Conservation (phyloP, 352 stramenopile genomes). For the Phytopythium kandeliae region DNA sequence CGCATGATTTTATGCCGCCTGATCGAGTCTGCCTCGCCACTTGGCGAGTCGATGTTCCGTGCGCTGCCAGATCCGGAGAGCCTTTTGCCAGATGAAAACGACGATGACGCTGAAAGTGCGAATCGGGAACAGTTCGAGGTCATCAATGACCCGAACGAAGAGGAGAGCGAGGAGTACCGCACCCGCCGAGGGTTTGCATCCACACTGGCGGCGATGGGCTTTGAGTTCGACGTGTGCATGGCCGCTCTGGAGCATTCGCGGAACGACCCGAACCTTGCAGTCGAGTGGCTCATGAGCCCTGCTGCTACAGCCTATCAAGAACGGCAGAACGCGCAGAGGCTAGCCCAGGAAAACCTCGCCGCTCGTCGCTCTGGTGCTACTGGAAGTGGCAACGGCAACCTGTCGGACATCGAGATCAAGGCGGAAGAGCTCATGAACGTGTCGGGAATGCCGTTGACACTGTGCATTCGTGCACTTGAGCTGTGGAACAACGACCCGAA, state of each 20-base stretch:
- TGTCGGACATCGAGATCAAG: conserved; percentile 41
- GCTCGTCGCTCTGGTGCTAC: conserved; percentile 14
- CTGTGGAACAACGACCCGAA: conserved; percentile 79
- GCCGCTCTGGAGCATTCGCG: conserved; percentile 68
- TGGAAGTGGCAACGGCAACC: conserved; percentile 13
- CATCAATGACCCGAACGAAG: conserved; percentile 53
- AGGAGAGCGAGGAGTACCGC: conserved; percentile 71
- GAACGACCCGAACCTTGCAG: conserved; percentile 78
- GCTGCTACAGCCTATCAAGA: conserved; percentile 71
- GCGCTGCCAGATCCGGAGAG: conserved; percentile 52
- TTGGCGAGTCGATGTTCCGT: conserved; percentile 75
- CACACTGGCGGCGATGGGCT: conserved; percentile 81
- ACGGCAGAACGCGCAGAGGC: conserved; percentile 48
- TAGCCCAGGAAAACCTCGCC: conserved; percentile 41
- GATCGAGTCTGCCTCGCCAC: conserved; percentile 77
- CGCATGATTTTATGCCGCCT: conserved; percentile 81
- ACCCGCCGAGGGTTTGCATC: conserved; percentile 73
- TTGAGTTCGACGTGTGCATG: conserved; percentile 88
- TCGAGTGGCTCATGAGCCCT: conserved; percentile 84
- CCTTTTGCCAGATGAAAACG: conserved; percentile 3
- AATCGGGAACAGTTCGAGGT: conserved; percentile 12
- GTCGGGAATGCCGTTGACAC: conserved; percentile 61
- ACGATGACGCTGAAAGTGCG: not conserved
- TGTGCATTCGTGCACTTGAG: conserved; percentile 65
- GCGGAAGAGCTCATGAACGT: conserved; percentile 69